phyloP scores from a whole-genome alignment of 805 yeast genomes.

The Priceomyces medius region DNA sequence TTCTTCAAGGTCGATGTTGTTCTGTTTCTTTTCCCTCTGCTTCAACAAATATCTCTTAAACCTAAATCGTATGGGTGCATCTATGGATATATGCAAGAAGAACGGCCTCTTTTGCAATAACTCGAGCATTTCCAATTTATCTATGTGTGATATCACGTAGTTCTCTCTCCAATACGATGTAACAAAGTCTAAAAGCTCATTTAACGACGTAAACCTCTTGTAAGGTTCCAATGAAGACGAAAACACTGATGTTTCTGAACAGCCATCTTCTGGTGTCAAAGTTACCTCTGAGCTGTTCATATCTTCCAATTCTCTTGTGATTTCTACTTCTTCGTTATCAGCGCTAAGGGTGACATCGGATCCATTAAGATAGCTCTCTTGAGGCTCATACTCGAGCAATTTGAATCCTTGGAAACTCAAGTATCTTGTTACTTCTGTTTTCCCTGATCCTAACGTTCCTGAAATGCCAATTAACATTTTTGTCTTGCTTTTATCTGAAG shows the following conservation, averaged over 20 bases:
- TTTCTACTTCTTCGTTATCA: not conserved
- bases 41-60: conserved; percentile 30
- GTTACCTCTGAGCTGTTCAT: not conserved
- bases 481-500: not conserved
- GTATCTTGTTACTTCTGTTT: conserved; percentile 60
- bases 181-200: conserved; percentile 54
- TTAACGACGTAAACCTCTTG: conserved; percentile 35
- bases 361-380: conserved; percentile 1
- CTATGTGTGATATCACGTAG: conserved; percentile 57
- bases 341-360: conserved; percentile 2
- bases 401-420: conserved; percentile 55
- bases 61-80: conserved; percentile 63
- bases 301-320: not conserved
- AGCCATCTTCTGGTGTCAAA: not conserved
- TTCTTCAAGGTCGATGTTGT: conserved; percentile 22
- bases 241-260: conserved; percentile 6
- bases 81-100: conserved; percentile 74
- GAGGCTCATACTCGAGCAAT: conserved; percentile 19
- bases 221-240: conserved; percentile 12
- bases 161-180: conserved; percentile 66
- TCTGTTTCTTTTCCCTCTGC: conserved; percentile 8
- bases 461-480: conserved; percentile 75
- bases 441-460: conserved; percentile 68
- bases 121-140: conserved; percentile 41
- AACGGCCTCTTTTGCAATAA: conserved; percentile 70